Conservation (phyloP, 2,329 filamentous ascomycete species). For the Fusarium sambucinum region DNA sequence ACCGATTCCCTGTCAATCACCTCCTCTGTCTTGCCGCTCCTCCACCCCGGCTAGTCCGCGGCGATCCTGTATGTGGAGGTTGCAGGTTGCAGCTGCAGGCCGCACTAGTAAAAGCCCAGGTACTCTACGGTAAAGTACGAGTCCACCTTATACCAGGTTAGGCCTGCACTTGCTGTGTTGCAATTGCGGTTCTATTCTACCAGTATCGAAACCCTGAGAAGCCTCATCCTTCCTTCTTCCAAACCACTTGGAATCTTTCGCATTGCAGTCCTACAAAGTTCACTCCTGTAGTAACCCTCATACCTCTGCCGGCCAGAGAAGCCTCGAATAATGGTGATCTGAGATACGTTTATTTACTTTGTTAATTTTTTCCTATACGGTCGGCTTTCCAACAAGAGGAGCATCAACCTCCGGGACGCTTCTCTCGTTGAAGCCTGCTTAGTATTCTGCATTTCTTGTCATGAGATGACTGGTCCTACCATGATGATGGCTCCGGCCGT, state of each 20-base stretch:
- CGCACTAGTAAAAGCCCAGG: slow-evolving; percentile 39
- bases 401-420: slow-evolving; percentile 34
- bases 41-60: slow-evolving; percentile 43
- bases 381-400: slow-evolving; percentile 40
- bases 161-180: slow-evolving; percentile 12
- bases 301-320: slow-evolving; percentile 49
- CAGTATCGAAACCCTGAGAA: slow-evolving; percentile 35
- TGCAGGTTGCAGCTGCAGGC: slow-evolving; percentile 31
- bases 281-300: slow-evolving; percentile 15
- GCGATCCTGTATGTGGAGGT: slow-evolving; percentile 47
- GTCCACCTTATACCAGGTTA: slow-evolving; percentile 18
- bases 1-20: slow-evolving; percentile 40
- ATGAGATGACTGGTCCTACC: slow-evolving; percentile 55
- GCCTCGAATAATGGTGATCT: slow-evolving; percentile 48
- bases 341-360: slow-evolving; percentile 32
- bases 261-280: slow-evolving; percentile 13
- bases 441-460: slow-evolving; percentile 38
- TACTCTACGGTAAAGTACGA: slow-evolving; percentile 37
- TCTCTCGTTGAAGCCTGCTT: slow-evolving; percentile 38
- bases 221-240: slow-evolving; percentile 33
- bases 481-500: slow-evolving; percentile 57
- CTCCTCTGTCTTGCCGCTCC: slow-evolving; percentile 35
- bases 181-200: slow-evolving; percentile 23
- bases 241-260: slow-evolving; percentile 31
- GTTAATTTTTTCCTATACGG: slow-evolving; percentile 42